phyloP scores from a whole-genome alignment of 768 basidiomycete genomes.

The Termitomyces sp. region DNA sequence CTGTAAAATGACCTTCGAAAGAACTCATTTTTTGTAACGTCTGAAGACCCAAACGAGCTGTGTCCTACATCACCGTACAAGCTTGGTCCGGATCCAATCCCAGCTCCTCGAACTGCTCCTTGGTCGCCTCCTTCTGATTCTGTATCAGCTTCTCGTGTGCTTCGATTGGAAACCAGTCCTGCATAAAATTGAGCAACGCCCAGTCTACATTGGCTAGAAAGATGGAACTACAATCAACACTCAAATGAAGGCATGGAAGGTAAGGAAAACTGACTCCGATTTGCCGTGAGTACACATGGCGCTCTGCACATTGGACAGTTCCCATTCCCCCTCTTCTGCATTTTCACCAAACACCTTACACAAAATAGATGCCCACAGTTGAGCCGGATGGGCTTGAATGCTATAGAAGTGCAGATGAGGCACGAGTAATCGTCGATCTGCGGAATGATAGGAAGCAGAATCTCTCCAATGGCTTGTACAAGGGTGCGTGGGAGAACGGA shows the following conservation, averaged over 20 bases:
- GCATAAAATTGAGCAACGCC: constrained; percentile 80
- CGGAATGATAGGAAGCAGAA: constrained; percentile 74
- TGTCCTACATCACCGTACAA: constrained; percentile 28
- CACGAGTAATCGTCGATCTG: constrained; percentile 83
- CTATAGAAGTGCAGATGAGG: constrained; percentile 82
- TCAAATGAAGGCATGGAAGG: background rate
- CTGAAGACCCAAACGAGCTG: background rate
- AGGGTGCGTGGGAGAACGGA: constrained; percentile 36
- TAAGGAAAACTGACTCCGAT: constrained; percentile 51
- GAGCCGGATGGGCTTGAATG: constrained; percentile 88
- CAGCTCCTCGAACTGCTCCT: constrained; percentile 63
- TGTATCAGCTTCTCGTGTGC: constrained; percentile 64
- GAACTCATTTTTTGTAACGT: background rate
- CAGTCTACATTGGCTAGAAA: constrained; percentile 68
- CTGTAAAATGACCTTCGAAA: background rate
- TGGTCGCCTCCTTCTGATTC: constrained; percentile 69
- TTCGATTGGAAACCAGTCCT: constrained; percentile 89
- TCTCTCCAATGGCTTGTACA: constrained; percentile 79
- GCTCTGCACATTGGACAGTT: constrained; percentile 85
- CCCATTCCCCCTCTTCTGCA: constrained; percentile 75
- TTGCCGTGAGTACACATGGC: constrained; percentile 69
- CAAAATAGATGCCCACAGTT: constrained; percentile 77
- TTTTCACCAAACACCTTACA: constrained; percentile 79
- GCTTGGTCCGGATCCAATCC: constrained; percentile 44
- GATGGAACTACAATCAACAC: background rate